These are phyloP conservation scores for Pholiota conissans DNA, from an alignment of 768 basidiomycete genomes.

Conservation along the genomic window DNA sequence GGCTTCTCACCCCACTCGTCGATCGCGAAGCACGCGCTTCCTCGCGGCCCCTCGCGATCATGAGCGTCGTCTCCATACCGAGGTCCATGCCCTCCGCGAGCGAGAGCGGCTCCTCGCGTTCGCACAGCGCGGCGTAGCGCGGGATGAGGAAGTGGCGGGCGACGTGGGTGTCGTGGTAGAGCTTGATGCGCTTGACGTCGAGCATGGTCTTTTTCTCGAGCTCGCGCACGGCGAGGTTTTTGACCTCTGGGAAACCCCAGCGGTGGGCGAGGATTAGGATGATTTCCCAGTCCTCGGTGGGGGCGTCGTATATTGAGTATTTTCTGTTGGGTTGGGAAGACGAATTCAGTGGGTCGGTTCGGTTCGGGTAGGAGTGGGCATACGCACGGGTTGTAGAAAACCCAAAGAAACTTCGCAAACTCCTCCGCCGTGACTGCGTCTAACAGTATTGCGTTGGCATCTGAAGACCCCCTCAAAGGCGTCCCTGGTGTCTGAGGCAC, in stretches of 20 bases:
- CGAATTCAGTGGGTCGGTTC: neutral
- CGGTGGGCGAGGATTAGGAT: constrained; percentile 53
- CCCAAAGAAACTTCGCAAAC: constrained; percentile 51
- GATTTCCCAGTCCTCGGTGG: constrained; percentile 49
- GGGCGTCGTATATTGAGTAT: constrained; percentile 56
- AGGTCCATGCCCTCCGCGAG: constrained; percentile 55
- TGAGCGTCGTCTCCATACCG: constrained; percentile 56
- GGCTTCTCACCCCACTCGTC: constrained; percentile 33
- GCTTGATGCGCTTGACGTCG: constrained; percentile 52
- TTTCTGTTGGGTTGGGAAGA: constrained; percentile 31
- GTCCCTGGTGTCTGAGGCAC: constrained; percentile 30
- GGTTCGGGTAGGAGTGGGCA: constrained; percentile 10
- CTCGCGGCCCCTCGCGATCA: constrained; percentile 56
- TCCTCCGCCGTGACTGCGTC: constrained; percentile 33
- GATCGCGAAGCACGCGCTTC: constrained; percentile 33
- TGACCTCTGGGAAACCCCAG: constrained; percentile 58
- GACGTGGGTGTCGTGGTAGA: constrained; percentile 55
- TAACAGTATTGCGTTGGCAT: constrained; percentile 41
- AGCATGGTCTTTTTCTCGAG: constrained; percentile 44
- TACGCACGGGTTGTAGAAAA: constrained; percentile 55
- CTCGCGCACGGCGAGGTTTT: constrained; percentile 53
- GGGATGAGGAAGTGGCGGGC: constrained; percentile 49
- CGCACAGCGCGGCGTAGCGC: constrained; percentile 51
- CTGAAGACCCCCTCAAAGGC: constrained; percentile 34
- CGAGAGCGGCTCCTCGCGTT: constrained; percentile 48